phyloP scores from a whole-genome alignment of 1,139 yeast species.

The Barnettozyma hawaiiensis region DNA sequence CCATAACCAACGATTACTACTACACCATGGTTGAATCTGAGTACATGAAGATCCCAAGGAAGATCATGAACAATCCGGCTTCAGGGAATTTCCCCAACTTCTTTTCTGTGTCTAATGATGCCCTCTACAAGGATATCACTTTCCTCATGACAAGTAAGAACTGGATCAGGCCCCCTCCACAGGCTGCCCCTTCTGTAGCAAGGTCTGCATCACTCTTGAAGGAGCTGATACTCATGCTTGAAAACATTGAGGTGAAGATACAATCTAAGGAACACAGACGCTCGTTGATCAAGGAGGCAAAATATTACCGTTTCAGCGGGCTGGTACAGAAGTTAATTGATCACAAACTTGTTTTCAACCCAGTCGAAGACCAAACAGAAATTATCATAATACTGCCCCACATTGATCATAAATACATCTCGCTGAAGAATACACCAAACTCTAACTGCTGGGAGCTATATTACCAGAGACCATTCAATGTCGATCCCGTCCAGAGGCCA shows the following conservation, averaged over 20 bases:
- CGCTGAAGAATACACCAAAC: neutral
- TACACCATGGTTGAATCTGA: slow-evolving; percentile 58
- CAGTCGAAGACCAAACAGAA: slow-evolving; percentile 33
- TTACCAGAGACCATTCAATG: slow-evolving; percentile 6
- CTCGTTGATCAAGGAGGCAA: slow-evolving; percentile 60
- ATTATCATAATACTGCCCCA: slow-evolving; percentile 50
- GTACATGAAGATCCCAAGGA: slow-evolving; percentile 54
- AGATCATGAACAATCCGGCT: slow-evolving; percentile 39
- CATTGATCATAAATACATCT: slow-evolving; percentile 25
- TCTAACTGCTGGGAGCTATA: neutral
- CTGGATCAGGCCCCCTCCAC: slow-evolving; percentile 68
- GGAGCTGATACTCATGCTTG: slow-evolving; percentile 52
- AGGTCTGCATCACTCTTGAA: slow-evolving; percentile 54
- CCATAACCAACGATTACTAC: slow-evolving; percentile 42
- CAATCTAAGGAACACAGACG: slow-evolving; percentile 49
- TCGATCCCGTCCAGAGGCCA: slow-evolving; percentile 3
- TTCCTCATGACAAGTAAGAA: slow-evolving; percentile 33
- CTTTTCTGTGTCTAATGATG: slow-evolving; percentile 57
- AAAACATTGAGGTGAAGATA: slow-evolving; percentile 48
- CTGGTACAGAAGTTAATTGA: slow-evolving; percentile 67
- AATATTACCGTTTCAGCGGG: slow-evolving; percentile 68
- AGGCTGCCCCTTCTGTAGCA: slow-evolving; percentile 49
- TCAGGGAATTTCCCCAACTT: slow-evolving; percentile 72
- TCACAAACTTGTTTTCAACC: slow-evolving; percentile 46
- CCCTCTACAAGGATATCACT: slow-evolving; percentile 44